Conservation (phyloP, 495 filamentous ascomycete genomes). For the Penicillium nucicola region DNA sequence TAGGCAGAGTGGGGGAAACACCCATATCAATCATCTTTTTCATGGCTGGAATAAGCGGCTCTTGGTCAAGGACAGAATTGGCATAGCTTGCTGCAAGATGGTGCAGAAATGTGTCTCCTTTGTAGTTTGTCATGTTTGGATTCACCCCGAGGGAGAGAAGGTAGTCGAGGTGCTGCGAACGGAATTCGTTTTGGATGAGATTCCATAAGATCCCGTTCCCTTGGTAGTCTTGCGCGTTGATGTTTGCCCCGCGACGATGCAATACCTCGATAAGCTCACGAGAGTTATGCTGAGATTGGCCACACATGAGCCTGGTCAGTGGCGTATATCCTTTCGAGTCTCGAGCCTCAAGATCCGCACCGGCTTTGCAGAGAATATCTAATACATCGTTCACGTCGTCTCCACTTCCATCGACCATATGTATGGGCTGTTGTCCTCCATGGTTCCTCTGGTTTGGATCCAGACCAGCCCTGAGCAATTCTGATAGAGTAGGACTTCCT, state of each 20-base stretch:
- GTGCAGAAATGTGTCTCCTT: conserved; percentile 16
- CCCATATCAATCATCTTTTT: conserved; percentile 1
- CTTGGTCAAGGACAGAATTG: not conserved
- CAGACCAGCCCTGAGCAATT: conserved; percentile 8
- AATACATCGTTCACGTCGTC: conserved; percentile 7
- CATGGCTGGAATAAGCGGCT: not conserved
- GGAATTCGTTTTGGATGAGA: not conserved
- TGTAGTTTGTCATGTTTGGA: conserved; percentile 9
- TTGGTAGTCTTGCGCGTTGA: conserved; percentile 20
- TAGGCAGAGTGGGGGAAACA: conserved; percentile 8
- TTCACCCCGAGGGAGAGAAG: conserved; percentile 11
- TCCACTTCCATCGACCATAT: not conserved
- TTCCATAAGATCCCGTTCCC: conserved; percentile 17
- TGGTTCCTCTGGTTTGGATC: conserved; percentile 15
- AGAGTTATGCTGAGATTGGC: conserved; percentile 5
- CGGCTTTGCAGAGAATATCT: conserved; percentile 14
- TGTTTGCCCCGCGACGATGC: conserved; percentile 14
- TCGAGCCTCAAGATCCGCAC: conserved; percentile 16
- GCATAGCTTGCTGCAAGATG: conserved; percentile 8
- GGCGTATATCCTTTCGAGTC: conserved; percentile 18
- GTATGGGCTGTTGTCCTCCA: conserved; percentile 12
- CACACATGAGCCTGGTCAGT: conserved; percentile 6
- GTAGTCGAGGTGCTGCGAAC: not conserved
- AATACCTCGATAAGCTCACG: not conserved
- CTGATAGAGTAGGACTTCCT: conserved; percentile 3